These are phyloP conservation scores for Picochlorum sp. DNA, from an alignment of 139 green algal species.

Conservation along the genomic window DNA sequence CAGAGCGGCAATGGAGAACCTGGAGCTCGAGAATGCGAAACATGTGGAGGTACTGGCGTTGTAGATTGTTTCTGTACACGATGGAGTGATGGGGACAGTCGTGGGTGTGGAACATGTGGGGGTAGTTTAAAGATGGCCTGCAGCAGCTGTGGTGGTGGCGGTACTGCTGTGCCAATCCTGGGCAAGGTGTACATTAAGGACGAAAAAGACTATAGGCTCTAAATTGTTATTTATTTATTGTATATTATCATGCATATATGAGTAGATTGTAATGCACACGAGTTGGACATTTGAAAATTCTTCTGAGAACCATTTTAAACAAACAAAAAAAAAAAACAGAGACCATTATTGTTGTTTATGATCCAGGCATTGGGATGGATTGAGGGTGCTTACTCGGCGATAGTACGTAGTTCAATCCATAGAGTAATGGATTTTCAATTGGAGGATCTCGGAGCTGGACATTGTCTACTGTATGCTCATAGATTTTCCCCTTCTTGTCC, in stretches of 20 bases:
- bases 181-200: slow-evolving; percentile 15
- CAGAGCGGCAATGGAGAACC: background rate
- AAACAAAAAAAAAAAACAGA: no score
- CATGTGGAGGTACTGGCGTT: slow-evolving; percentile 18
- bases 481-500: slow-evolving; percentile 70
- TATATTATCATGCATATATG: background rate
- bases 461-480: slow-evolving; percentile 80
- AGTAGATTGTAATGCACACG: no score
- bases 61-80: slow-evolving; percentile 27
- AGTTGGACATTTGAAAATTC: no score
- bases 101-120: slow-evolving; percentile 20
- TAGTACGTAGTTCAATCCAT: slow-evolving; percentile 22
- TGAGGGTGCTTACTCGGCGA: slow-evolving; percentile 8
- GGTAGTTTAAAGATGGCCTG: slow-evolving; percentile 18
- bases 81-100: slow-evolving; percentile 20
- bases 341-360: background rate
- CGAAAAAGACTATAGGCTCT: slow-evolving; percentile 12
- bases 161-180: slow-evolving; percentile 26
- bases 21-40: slow-evolving; percentile 15
- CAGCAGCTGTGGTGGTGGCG: slow-evolving; percentile 20
- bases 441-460: slow-evolving; percentile 67
- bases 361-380: slow-evolving; percentile 1
- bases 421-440: slow-evolving; percentile 30
- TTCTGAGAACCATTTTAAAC: no score
- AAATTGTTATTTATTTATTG: slow-evolving; percentile 1